Evolutionary conservation across 164 flowering plant species (phyloP), one percentile per base, ranked within the genome.

Genomic region (Nymphaea colorata): DNA sequence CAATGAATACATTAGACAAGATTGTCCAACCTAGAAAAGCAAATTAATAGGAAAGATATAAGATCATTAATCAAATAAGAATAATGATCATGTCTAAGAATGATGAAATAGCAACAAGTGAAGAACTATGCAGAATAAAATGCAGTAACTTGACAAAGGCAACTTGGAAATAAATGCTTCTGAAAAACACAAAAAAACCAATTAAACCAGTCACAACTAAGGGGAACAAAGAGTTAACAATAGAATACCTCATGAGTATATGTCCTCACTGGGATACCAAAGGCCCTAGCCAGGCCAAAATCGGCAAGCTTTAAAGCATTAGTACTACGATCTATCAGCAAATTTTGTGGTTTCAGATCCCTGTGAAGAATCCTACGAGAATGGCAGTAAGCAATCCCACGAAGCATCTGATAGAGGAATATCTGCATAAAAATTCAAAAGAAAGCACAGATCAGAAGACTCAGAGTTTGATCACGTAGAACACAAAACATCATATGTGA

Each of bases 191-290:
- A 25, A 25, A 1, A 25, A 25, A 25, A 25, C 36, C 36, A 25
- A 25, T 25, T 1, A 25, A 25, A 25, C 36, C 36, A 25, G 36
- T 25, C 36, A 25, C 36, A 25, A 25, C 36, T 25, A 25, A 25
- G 36, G 1, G 59, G 16, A 2, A 55, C 16, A 16, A 55, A 55
- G 16, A 16, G 10, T 16, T 8, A 55, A 55, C 59, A 55, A 10
- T 16, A 55, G 12, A 55, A 55, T 8, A 86, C 97, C 97, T 91
- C 97, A 79, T 91, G 97, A 8, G 97, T 91, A 77, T 87, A 91
- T 62, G 95, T 87, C 77, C 95, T 82, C 66, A 89, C 90, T 73
- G 97, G 97, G 68, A 91, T 91, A 62, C 93, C 93, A 85, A 91
- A 91, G 64, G 95, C 95, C 75, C 97, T 82, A 41, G 93, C 97